Evolutionary conservation across 192 early-diverging fungal species (phyloP).

Genomic region (Phlyctochytrium arcticum): DNA sequence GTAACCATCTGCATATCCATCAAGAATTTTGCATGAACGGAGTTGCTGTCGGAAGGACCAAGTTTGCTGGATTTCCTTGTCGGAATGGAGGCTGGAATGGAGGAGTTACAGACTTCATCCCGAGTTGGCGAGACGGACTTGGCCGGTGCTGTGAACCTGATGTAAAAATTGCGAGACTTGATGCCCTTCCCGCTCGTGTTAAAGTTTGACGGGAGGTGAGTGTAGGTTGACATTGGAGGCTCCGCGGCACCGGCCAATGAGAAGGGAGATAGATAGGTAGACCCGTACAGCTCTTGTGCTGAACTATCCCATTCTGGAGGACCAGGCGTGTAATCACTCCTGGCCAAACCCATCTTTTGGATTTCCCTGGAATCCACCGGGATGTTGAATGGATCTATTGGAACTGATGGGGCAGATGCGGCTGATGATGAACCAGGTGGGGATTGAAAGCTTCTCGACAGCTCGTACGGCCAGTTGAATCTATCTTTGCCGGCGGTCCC

Average conservation of each 20-base stretch:
- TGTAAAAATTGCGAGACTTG: neutral
- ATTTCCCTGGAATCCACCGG: slow-evolving; percentile 8
- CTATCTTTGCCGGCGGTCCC: neutral
- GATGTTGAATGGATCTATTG: neutral
- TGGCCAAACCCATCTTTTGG: neutral
- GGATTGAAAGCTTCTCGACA: neutral
- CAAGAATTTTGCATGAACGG: neutral
- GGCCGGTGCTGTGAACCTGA: neutral
- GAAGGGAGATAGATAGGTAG: neutral
- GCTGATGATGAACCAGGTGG: too few species aligned
- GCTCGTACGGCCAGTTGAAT: neutral
- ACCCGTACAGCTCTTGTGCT: neutral
- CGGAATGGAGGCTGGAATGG: neutral
- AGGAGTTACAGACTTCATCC: neutral
- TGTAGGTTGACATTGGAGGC: neutral
- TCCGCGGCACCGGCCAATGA: neutral
- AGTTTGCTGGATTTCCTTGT: neutral
- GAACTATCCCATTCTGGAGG: neutral
- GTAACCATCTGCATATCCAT: neutral
- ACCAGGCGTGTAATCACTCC: neutral
- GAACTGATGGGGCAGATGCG: neutral
- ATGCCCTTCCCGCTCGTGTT: slow-evolving; percentile 1
- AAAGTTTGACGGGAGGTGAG: slow-evolving; percentile 9
- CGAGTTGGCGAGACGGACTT: neutral
- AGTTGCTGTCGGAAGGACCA: neutral